Evolutionary conservation across 352 stramenopile genomes (phyloP).

Genomic region (Nothophytophthora sp.): DNA sequence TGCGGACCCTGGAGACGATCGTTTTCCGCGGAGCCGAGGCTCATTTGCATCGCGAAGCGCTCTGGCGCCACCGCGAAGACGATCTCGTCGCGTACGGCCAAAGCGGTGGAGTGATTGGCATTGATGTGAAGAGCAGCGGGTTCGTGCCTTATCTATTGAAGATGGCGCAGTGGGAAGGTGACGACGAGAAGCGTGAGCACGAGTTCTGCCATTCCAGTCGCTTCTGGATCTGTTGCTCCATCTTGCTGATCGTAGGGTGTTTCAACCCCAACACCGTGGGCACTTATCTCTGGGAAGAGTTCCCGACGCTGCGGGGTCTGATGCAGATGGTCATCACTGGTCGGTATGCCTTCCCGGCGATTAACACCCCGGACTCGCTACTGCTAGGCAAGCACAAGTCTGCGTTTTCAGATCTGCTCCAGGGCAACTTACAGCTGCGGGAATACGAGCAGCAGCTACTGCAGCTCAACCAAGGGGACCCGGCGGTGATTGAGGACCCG

Average conservation of each 20-base stretch:
- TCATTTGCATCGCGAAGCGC: slow-evolving; percentile 69
- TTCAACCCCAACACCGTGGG: slow-evolving; percentile 84
- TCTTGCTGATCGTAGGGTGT: slow-evolving; percentile 69
- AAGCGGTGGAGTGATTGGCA: slow-evolving; percentile 67
- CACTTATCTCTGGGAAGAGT: slow-evolving; percentile 69
- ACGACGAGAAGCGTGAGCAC: slow-evolving; percentile 62
- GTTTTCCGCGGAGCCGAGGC: slow-evolving; percentile 82
- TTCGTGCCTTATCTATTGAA: slow-evolving; percentile 69
- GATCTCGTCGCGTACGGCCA: slow-evolving; percentile 55
- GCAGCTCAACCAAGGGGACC: slow-evolving; percentile 39
- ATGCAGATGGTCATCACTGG: slow-evolving; percentile 90
- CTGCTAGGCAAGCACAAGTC: slow-evolving; percentile 64
- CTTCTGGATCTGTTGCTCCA: slow-evolving; percentile 85
- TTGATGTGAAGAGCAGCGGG: slow-evolving; percentile 54
- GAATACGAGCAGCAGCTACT: slow-evolving; percentile 82
- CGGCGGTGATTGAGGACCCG: slow-evolving; percentile 50
- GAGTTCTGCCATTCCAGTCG: slow-evolving; percentile 78
- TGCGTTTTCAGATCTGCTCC: slow-evolving; percentile 52
- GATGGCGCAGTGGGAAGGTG: slow-evolving; percentile 55
- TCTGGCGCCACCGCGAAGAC: slow-evolving; percentile 59
- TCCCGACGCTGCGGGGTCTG: slow-evolving; percentile 73
- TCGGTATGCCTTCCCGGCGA: slow-evolving; percentile 67
- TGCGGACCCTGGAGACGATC: slow-evolving; percentile 73
- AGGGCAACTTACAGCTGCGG: slow-evolving; percentile 59
- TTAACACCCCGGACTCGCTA: slow-evolving; percentile 49